A percentile compares a stretch with the other conserved stretches of the same genome.
These are phyloP conservation scores for Debaryomyces singareniensis DNA, from an alignment of 1,139 yeast genomes.

Conservation along the genomic window DNA sequence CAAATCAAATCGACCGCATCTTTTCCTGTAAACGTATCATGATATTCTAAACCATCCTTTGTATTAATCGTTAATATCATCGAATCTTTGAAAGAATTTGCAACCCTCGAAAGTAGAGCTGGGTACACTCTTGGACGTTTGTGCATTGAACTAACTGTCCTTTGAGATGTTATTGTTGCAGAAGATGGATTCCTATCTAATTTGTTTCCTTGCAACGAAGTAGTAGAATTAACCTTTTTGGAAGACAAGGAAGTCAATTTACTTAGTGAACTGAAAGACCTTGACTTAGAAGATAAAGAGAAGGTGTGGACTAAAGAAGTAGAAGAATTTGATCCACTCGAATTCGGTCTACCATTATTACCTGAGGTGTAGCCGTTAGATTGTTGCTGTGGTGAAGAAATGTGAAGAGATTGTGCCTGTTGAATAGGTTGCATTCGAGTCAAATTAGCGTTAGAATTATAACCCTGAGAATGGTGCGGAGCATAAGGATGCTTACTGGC, in stretches of 20 bases:
- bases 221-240: slow-evolving; percentile 32
- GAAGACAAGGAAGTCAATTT: slow-evolving; percentile 39
- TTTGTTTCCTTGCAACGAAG: slow-evolving; percentile 22
- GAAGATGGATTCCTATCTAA: slow-evolving; percentile 27
- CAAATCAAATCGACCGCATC: slow-evolving; percentile 91
- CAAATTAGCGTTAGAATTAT: slow-evolving; percentile 9
- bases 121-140: slow-evolving; percentile 74
- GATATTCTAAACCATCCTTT: slow-evolving; percentile 91
- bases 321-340: slow-evolving; percentile 7
- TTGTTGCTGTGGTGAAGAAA: slow-evolving; percentile 1
- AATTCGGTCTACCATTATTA: not conserved
- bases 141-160: slow-evolving; percentile 37
- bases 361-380: slow-evolving; percentile 2
- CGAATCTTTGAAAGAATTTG: slow-evolving; percentile 67
- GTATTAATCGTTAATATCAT: slow-evolving; percentile 71
- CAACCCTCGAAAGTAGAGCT: slow-evolving; percentile 81
- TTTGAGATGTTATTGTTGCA: slow-evolving; percentile 23
- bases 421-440: slow-evolving; percentile 8
- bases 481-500: slow-evolving; percentile 12
- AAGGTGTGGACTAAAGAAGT: slow-evolving; percentile 28
- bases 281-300: slow-evolving; percentile 35
- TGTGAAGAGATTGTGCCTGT: slow-evolving; percentile 3
- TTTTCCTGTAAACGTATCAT: slow-evolving; percentile 90
- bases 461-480: slow-evolving; percentile 4
- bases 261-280: slow-evolving; percentile 39